Conservation (phyloP, 2,329 filamentous ascomycete genomes). For the Colletotrichum tropicicola region DNA sequence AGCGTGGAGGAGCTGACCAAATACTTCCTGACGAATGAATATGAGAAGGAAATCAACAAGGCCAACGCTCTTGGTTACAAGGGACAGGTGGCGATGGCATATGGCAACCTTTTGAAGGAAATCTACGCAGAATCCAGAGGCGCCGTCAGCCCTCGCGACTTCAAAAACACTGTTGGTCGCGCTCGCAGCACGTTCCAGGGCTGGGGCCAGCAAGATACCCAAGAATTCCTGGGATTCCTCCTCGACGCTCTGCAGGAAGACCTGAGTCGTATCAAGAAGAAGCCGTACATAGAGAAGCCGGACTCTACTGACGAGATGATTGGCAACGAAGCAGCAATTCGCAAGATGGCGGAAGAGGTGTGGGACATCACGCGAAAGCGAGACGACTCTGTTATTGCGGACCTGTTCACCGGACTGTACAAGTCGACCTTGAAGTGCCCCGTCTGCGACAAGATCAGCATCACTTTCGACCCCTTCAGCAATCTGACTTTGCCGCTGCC, state of each 20-base stretch:
- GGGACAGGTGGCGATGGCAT: conserved; percentile 87
- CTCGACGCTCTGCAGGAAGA: conserved; percentile 96
- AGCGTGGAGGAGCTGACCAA: conserved; percentile 93
- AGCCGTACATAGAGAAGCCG: conserved; percentile 97
- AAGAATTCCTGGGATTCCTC: conserved; percentile 95
- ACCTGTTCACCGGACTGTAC: conserved; percentile 97
- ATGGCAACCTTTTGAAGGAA: conserved; percentile 77
- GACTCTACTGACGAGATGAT: conserved; percentile 98
- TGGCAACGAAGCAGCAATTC: conserved; percentile 80
- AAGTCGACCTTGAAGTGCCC: conserved; percentile 97
- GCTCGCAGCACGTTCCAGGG: conserved; percentile 89
- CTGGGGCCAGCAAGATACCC: conserved; percentile 96
- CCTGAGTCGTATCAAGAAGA: conserved; percentile 90
- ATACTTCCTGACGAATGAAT: conserved; percentile 83
- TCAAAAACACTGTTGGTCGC: conserved; percentile 84
- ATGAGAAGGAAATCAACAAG: conserved; percentile 83
- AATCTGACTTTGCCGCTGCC: conserved; percentile 92
- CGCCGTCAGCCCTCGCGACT: conserved; percentile 81
- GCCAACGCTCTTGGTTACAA: conserved; percentile 87
- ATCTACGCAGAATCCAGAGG: conserved; percentile 78
- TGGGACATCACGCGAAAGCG: conserved; percentile 92
- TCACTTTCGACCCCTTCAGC: conserved; percentile 98
- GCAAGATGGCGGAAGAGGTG: conserved; percentile 85
- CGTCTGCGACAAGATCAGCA: conserved; percentile 91
- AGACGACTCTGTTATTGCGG: conserved; percentile 94